These are phyloP conservation scores for Boletus reticuloceps DNA, from an alignment of 768 basidiomycete species.

Conservation along the genomic window DNA sequence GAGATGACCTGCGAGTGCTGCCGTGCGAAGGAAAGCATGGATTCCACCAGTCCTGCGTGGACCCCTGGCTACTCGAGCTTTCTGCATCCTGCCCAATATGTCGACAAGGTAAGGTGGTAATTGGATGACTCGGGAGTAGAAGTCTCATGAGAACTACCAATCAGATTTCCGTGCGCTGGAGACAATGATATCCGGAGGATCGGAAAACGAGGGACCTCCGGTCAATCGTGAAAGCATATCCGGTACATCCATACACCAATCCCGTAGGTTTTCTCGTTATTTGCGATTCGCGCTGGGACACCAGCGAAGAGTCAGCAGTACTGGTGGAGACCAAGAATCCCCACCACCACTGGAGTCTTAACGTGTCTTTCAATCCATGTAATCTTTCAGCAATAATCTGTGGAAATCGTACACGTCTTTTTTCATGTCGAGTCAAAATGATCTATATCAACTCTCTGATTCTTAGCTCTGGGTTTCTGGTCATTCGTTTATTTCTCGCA, in stretches of 20 bases:
- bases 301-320: slow-evolving; percentile 38
- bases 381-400: neutral
- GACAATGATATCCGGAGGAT: slow-evolving; percentile 46
- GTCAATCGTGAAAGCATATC: slow-evolving; percentile 14
- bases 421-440: no score
- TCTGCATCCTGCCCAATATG: slow-evolving; percentile 92
- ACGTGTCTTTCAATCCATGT: neutral
- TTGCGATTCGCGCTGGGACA: slow-evolving; percentile 50
- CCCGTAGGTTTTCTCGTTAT: slow-evolving; percentile 58
- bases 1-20: slow-evolving; percentile 85
- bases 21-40: slow-evolving; percentile 90
- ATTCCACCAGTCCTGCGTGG: slow-evolving; percentile 89
- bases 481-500: neutral
- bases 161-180: slow-evolving; percentile 62
- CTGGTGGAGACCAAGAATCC: slow-evolving; percentile 25
- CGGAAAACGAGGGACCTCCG: slow-evolving; percentile 13
- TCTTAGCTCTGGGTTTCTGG: neutral
- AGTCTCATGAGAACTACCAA: neutral
- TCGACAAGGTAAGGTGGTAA: slow-evolving; percentile 64
- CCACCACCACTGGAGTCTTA: slow-evolving; percentile 7
- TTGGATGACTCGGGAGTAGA: neutral
- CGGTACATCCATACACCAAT: slow-evolving; percentile 22
- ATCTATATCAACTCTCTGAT: no score
- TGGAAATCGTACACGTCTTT: neutral
- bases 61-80: slow-evolving; percentile 89